phyloP scores from a whole-genome alignment of 192 early-diverging fungal species.

The Powellomyces hirtus region DNA sequence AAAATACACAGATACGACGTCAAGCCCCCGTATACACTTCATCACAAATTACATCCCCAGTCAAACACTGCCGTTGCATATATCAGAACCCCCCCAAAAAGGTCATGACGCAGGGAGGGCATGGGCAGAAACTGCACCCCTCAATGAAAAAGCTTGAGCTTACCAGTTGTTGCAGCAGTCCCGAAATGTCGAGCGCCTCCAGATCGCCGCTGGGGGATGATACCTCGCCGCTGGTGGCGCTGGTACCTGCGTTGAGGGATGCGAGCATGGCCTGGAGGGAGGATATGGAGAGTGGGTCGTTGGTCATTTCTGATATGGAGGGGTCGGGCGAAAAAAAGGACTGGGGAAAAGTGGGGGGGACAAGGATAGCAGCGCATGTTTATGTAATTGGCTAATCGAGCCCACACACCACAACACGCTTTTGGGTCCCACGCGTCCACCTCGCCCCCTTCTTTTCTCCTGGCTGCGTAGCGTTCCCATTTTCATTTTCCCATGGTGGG shows the following conservation, averaged over 20 bases:
- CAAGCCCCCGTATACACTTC: not conserved
- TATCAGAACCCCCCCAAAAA: no score
- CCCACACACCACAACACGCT: no score
- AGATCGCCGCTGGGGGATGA: not conserved
- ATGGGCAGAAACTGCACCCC: not conserved
- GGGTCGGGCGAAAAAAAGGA: no score
- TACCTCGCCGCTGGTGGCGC: not conserved
- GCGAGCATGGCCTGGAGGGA: constrained; percentile 6
- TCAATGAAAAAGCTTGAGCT: not conserved
- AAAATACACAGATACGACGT: not conserved
- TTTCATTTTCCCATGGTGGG: no score
- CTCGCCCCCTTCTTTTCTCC: no score
- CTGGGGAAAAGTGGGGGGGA: no score
- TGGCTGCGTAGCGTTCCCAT: no score
- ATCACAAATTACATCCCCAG: not conserved
- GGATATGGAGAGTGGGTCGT: constrained; percentile 7
- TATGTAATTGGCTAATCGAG: no score
- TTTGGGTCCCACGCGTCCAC: no score
- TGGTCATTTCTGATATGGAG: not conserved
- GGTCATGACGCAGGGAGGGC: no score
- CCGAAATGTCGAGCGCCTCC: constrained; percentile 12
- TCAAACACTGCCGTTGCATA: no score
- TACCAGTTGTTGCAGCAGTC: constrained; percentile 18
- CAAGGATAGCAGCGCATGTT: no score
- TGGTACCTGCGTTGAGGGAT: not conserved